phyloP scores from a whole-genome alignment of 140 eudicot species.

The Senecio squalidus region DNA sequence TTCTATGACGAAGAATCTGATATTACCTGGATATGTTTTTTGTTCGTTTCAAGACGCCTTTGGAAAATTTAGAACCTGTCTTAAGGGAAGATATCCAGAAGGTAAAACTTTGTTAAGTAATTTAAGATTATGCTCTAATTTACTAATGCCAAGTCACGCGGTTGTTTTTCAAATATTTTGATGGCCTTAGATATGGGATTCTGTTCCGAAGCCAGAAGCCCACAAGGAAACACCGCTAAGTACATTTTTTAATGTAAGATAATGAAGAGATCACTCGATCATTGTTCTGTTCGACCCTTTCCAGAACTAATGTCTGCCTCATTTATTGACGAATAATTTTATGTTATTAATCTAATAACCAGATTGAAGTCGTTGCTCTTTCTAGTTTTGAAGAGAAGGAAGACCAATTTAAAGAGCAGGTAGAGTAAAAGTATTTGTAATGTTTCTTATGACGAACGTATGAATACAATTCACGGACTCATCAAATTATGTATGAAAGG shows the following conservation, averaged over 20 bases:
- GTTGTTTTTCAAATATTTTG: not conserved
- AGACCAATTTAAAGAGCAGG: conserved; percentile 94
- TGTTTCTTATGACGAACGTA: not conserved
- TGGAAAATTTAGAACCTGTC: conserved; percentile 87
- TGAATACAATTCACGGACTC: too few relatives aligned
- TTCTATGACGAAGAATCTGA: not conserved
- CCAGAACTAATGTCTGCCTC: too few relatives aligned
- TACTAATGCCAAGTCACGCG: not conserved
- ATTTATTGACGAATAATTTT: too few relatives aligned
- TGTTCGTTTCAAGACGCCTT: conserved; percentile 51
- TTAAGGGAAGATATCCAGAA: conserved; percentile 88
- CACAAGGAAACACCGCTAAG: conserved; percentile 83
- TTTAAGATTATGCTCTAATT: not conserved
- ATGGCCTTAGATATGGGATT: conserved; percentile 75
- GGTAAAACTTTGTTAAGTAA: conserved; percentile 34
- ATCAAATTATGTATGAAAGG: too few relatives aligned
- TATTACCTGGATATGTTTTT: conserved; percentile 2
- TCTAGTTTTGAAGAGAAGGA: conserved; percentile 94
- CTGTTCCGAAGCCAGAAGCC: conserved; percentile 88
- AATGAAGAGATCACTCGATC: not conserved
- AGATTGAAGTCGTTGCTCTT: conserved; percentile 92
- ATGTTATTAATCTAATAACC: conserved; percentile 6
- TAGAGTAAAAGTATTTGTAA: conserved; percentile 11
- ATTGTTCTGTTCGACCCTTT: too few relatives aligned
- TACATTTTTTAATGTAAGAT: conserved; percentile 86